Conservation (phyloP, 805 yeast species). For the Starmerella khaoyaiensis region DNA sequence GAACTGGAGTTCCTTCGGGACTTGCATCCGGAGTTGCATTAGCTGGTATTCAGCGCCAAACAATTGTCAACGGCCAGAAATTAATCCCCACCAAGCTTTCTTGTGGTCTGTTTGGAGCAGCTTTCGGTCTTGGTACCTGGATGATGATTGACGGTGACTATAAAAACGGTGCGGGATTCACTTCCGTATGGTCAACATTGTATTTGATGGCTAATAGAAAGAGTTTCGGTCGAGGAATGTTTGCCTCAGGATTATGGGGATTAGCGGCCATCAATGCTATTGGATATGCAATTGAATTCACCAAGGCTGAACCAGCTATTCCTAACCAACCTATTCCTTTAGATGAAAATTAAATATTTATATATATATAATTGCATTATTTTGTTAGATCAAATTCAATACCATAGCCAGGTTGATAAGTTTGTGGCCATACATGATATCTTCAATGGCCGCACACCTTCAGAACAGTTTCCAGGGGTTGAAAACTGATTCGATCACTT, state of each 20-base stretch:
- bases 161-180: constrained; percentile 24
- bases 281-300: constrained; percentile 19
- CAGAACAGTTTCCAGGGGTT: no score
- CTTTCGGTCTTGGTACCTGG: constrained; percentile 22
- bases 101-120: constrained; percentile 22
- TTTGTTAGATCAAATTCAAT: no score
- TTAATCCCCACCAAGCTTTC: constrained; percentile 18
- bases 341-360: not conserved
- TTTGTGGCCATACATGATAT: no score
- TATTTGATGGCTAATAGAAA: constrained; percentile 21
- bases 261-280: constrained; percentile 17
- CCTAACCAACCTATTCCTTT: no score
- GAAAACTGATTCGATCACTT: no score
- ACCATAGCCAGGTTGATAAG: no score
- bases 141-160: constrained; percentile 25
- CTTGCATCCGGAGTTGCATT: constrained; percentile 18
- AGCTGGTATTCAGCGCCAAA: constrained; percentile 17
- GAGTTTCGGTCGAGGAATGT: constrained; percentile 12
- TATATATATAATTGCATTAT: not conserved
- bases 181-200: constrained; percentile 22
- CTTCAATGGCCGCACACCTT: no score
- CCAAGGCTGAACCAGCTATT: constrained; percentile 15
- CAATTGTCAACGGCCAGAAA: constrained; percentile 9
- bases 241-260: constrained; percentile 9
- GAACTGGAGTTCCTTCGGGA: constrained; percentile 19